Percentiles rank a stretch among this genome's conserved stretches.
These are phyloP conservation scores for Tylopilus orsonianus DNA, from an alignment of 1,284 basidiomycete species.

Conservation along the genomic window DNA sequence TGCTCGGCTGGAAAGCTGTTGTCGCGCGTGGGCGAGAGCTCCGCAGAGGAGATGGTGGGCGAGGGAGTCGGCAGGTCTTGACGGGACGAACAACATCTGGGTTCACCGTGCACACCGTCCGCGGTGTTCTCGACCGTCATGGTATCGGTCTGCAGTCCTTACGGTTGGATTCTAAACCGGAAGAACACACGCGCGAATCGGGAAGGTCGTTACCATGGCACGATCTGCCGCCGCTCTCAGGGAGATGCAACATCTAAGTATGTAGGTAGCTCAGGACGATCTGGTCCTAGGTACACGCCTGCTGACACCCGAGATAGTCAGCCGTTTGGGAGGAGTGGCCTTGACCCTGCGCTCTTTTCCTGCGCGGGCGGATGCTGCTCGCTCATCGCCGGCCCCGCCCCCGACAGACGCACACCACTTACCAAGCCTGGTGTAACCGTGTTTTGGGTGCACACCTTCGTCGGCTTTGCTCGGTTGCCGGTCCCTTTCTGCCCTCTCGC, in stretches of 20 bases:
- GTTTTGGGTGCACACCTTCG: background rate
- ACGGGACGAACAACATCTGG: background rate
- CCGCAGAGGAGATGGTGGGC: constrained; percentile 5
- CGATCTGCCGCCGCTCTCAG: no score
- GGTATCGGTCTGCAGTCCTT: constrained; percentile 1
- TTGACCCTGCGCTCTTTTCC: no score
- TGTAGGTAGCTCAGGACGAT: no score
- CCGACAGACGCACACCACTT: background rate
- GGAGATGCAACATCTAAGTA: background rate
- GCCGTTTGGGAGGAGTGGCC: background rate
- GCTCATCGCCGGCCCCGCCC: background rate
- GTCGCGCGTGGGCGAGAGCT: constrained; percentile 17
- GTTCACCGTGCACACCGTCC: background rate
- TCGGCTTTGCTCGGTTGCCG: constrained; percentile 5
- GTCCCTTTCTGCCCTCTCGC: background rate
- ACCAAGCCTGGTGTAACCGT: background rate
- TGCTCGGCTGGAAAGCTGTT: constrained; percentile 21
- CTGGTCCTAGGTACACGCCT: background rate
- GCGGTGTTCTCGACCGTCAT: background rate
- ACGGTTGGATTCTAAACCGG: background rate
- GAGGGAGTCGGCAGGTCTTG: background rate
- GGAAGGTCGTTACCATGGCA: constrained; percentile 16
- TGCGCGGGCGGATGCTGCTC: background rate
- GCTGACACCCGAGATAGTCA: no score
- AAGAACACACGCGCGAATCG: constrained; percentile 1